These are phyloP conservation scores for Tetrahymena malaccensis DNA, from an alignment of 73 alveolate genomes.

Conservation along the genomic window DNA sequence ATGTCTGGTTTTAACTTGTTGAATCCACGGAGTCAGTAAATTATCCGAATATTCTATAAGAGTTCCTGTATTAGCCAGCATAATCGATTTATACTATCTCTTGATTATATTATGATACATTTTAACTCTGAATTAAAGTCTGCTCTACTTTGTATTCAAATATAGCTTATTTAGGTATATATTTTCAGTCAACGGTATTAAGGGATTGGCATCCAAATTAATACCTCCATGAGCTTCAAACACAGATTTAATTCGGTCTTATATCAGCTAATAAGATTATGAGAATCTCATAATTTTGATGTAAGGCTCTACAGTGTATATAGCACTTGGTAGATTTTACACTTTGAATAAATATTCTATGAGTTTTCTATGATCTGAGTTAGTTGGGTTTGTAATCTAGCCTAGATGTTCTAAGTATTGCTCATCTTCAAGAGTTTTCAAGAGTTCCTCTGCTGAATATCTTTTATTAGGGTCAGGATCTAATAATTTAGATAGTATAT, in stretches of 20 bases:
- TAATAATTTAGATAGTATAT: constrained; percentile 52
- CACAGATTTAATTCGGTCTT: neutral
- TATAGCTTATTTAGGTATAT: neutral
- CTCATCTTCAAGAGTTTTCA: constrained; percentile 41
- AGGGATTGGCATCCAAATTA: neutral
- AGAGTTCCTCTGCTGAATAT: constrained; percentile 66
- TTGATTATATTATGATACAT: neutral
- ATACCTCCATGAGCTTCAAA: neutral
- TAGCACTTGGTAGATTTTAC: neutral
- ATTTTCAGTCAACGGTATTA: neutral
- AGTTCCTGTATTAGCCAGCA: neutral
- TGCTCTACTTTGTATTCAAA: neutral
- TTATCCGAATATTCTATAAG: neutral
- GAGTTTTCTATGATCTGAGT: constrained; percentile 17
- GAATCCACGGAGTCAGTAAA: neutral
- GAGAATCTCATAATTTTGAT: neutral
- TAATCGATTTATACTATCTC: neutral
- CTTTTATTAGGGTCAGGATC: constrained; percentile 63
- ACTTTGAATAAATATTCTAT: constrained; percentile 20
- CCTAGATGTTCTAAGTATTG: constrained; percentile 18
- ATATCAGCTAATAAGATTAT: neutral
- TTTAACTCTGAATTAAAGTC: neutral
- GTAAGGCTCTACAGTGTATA: neutral
- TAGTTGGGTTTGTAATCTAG: constrained; percentile 24
- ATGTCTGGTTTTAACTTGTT: neutral